phyloP scores from a whole-genome alignment of 805 yeast genomes.

The Blastobotrys muscicola region DNA sequence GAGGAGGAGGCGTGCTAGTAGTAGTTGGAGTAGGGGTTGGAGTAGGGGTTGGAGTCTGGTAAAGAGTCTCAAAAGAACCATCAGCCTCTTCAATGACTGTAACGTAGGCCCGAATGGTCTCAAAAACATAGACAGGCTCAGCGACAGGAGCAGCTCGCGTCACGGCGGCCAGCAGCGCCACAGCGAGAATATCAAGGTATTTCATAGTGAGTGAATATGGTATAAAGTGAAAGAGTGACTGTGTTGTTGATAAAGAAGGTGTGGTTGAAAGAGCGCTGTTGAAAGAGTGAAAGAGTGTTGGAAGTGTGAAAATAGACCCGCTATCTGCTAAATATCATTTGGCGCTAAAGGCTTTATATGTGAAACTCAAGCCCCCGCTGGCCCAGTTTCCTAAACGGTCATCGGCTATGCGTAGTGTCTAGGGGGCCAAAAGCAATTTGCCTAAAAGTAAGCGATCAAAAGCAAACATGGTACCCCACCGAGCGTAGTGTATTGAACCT shows the following conservation, averaged over 20 bases:
- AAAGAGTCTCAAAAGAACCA: background rate
- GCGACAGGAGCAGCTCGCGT: slow-evolving; percentile 11
- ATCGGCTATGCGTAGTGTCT: too few species aligned
- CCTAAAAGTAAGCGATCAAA: too few species aligned
- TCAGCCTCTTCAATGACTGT: slow-evolving; percentile 13
- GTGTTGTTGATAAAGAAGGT: background rate
- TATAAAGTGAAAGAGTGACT: background rate
- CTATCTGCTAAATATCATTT: background rate
- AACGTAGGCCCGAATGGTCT: slow-evolving; percentile 9
- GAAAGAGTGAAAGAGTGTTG: slow-evolving; percentile 6
- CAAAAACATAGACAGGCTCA: slow-evolving; percentile 13
- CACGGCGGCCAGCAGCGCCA: slow-evolving; percentile 4
- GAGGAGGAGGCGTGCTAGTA: slow-evolving; percentile 1
- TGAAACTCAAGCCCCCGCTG: too few species aligned
- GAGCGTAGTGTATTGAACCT: too few species aligned
- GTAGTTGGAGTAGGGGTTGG: slow-evolving; percentile 3
- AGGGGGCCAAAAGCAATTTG: too few species aligned
- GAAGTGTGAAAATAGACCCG: slow-evolving; percentile 3
- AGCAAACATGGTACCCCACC: too few species aligned
- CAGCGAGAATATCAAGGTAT: slow-evolving; percentile 9
- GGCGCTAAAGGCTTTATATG: background rate
- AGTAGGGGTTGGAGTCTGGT: slow-evolving; percentile 2
- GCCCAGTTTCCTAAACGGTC: too few species aligned
- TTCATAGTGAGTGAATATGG: slow-evolving; percentile 8
- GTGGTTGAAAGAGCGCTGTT: background rate